These are phyloP conservation scores for Puccinia novopanici DNA, from an alignment of 1,284 basidiomycete species.

Conservation along the genomic window DNA sequence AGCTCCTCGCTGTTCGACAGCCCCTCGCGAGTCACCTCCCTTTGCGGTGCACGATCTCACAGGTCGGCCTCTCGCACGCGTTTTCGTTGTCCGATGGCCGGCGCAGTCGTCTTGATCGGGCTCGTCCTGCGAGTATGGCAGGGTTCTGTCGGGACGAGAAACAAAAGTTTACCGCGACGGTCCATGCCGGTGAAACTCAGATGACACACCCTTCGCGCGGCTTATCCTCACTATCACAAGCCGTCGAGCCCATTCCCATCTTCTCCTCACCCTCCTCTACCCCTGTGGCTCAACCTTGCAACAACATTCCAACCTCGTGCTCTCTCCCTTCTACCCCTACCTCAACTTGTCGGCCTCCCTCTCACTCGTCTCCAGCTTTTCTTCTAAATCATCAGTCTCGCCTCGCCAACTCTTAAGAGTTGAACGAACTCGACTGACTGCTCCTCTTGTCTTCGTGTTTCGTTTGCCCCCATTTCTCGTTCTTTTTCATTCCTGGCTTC, in stretches of 20 bases:
- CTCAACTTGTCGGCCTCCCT: not conserved
- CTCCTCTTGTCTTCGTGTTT: not conserved
- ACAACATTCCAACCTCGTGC: not conserved
- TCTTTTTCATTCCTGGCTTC: not conserved
- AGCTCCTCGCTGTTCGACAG: not conserved
- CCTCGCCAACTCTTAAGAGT: not conserved
- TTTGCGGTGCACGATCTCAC: conserved; percentile 23
- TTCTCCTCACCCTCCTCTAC: not conserved
- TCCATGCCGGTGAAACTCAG: not conserved
- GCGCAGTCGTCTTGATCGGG: not conserved
- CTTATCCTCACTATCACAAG: not conserved
- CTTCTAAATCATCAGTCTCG: not conserved
- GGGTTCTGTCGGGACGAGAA: not conserved
- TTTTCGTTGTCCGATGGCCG: conserved; percentile 1
- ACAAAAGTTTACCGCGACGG: not conserved
- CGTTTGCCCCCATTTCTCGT: not conserved
- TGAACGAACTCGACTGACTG: conserved; percentile 20
- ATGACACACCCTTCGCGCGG: not conserved
- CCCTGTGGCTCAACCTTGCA: not conserved
- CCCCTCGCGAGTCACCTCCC: not conserved
- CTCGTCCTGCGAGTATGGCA: not conserved
- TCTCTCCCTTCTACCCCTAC: not conserved
- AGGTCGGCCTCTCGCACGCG: conserved; percentile 22
- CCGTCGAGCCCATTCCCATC: not conserved
- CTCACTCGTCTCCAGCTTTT: not conserved